phyloP scores from a whole-genome alignment of 768 basidiomycete species.

The Epithele typhae region DNA sequence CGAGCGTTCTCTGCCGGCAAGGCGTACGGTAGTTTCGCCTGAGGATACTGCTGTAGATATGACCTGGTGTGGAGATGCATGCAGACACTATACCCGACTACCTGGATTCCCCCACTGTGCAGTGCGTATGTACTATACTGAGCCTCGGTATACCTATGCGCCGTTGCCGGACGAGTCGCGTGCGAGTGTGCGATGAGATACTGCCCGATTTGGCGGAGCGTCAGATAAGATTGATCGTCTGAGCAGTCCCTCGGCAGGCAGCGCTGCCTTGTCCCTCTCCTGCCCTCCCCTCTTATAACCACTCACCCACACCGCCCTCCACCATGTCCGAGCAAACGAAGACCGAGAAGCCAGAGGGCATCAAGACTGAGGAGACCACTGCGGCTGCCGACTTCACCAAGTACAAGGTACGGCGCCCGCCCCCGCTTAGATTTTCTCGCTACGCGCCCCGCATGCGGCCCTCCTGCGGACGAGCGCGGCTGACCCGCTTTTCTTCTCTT shows the following conservation, averaged over 20 bases:
- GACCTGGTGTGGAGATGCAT: too few relatives aligned
- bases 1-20: slow-evolving; percentile 53
- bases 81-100: too few relatives aligned
- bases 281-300: slow-evolving; percentile 1
- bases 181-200: slow-evolving; percentile 5
- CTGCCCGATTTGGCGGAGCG: slow-evolving; percentile 14
- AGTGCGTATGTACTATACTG: too few relatives aligned
- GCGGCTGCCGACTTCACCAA: slow-evolving; percentile 78
- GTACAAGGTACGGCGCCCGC: slow-evolving; percentile 62
- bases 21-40: too few relatives aligned
- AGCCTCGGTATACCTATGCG: too few relatives aligned
- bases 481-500: neutral
- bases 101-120: too few relatives aligned
- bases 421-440: slow-evolving; percentile 6
- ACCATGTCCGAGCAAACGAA: slow-evolving; percentile 13
- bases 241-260: neutral
- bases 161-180: slow-evolving; percentile 8
- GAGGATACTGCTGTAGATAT: too few relatives aligned
- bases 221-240: slow-evolving; percentile 15
- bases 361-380: slow-evolving; percentile 43
- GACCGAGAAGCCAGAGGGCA: slow-evolving; percentile 7
- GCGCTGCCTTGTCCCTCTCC: neutral
- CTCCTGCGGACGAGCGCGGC: neutral
- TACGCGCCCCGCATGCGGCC: neutral
- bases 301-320: neutral